Conservation (phyloP, 78 protist species). For the Dictyostelium capitatum region DNA sequence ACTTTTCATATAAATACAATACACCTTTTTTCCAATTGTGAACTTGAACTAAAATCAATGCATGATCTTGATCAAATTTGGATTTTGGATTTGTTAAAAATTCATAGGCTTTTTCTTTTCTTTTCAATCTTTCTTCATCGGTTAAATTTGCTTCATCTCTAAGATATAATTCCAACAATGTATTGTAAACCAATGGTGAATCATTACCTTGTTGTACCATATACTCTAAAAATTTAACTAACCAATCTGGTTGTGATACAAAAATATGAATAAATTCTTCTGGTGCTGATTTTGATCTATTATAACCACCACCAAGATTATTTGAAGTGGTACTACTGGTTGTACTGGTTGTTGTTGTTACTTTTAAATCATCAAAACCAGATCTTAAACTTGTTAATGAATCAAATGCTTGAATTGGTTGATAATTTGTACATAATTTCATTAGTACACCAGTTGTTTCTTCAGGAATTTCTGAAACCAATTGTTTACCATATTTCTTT, state of each 20-base stretch:
- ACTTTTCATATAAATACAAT: conserved; percentile 87
- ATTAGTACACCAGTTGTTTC: conserved; percentile 87
- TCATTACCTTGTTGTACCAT: conserved; percentile 55
- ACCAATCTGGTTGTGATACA: conserved; percentile 85
- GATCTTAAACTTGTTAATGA: not conserved
- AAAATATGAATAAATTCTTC: conserved; percentile 91
- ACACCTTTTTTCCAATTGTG: conserved; percentile 87
- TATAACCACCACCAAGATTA: not conserved
- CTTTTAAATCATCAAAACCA: conserved; percentile 10
- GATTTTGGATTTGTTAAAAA: conserved; percentile 66
- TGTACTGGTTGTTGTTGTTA: not conserved
- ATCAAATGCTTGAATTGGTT: conserved; percentile 28
- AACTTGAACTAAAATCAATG: conserved; percentile 90
- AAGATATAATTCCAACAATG: conserved; percentile 94
- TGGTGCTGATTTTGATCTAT: conserved; percentile 67
- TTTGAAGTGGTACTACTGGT: not conserved
- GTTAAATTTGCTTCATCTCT: conserved; percentile 53
- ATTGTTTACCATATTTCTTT: conserved; percentile 89
- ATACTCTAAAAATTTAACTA: conserved; percentile 88
- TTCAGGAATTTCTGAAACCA: conserved; percentile 83
- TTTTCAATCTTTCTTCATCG: conserved; percentile 10
- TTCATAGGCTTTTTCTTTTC: conserved; percentile 75
- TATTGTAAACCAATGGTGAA: conserved; percentile 81
- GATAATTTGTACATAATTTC: conserved; percentile 89
- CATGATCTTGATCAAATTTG: conserved; percentile 89